Conservation (phyloP, 2,329 filamentous ascomycete genomes). For the Fusarium pseudoanthophilum region DNA sequence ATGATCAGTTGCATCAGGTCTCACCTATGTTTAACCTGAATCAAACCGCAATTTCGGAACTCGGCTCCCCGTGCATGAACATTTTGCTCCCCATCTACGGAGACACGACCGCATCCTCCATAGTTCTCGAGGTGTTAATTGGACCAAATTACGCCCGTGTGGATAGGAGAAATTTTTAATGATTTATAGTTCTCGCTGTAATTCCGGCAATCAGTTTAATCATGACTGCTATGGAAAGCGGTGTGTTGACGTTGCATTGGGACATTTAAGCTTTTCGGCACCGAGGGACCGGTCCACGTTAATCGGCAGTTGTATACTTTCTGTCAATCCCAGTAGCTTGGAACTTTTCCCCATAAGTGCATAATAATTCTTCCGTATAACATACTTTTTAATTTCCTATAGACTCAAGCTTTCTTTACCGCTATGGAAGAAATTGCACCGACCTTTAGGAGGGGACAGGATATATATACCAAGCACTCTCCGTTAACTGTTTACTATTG, state of each 20-base stretch:
- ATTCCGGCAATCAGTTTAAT: accelerated
- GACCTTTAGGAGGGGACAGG: accelerated
- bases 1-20: background rate
- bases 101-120: background rate
- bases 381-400: background rate
- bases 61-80: background rate
- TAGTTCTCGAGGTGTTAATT: background rate
- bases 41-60: background rate
- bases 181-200: accelerated
- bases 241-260: accelerated
- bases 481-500: too few relatives aligned
- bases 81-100: accelerated
- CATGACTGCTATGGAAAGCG: accelerated
- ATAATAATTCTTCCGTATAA: background rate
- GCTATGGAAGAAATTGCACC: accelerated
- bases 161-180: too few relatives aligned
- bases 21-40: accelerated
- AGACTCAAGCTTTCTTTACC: background rate
- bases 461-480: background rate
- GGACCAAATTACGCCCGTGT: background rate
- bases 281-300: background rate
- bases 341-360: background rate
- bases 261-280: background rate
- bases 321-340: accelerated
- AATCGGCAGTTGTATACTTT: background rate